Evolutionary conservation across 768 basidiomycete species (phyloP), one percentile per base, ranked within the genome.

Genomic region (Hericium erinaceus): DNA sequence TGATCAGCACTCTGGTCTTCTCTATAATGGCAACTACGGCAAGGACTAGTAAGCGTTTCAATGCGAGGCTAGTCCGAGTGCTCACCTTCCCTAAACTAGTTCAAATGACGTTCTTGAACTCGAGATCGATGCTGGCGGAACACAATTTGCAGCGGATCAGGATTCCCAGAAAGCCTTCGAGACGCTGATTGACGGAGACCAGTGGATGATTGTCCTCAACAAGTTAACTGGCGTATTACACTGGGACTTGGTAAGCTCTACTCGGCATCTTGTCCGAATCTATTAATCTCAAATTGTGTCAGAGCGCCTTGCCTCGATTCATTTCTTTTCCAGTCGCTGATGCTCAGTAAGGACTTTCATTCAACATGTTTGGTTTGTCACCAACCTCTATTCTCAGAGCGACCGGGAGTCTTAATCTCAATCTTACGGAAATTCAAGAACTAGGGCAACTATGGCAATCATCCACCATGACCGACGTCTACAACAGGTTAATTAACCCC

Each of bases 131-230:
- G 80, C 82, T 7, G 80, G 75, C 16, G 82, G 80, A 13, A 89
- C 86, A 1, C 70, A 73, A 37, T 87, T 80, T 40, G 85, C 82
- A 2, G 68, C 67, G 12, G 55, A 69, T 6, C 67, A 65, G 12
- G 64, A 49, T 24, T 63, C 77, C 12, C 71, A 75, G 60, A 57
- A 64, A 26, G 84, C 84, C 0, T 77, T 88, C 52, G 77, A 75
- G 9, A 78, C 75, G 12, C 69, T 85, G 4, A 74, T 87, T 57
- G 74, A 80, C 37, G 87, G 80, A 0, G 73, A 82, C 58, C 71
- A 73, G 48, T 89, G 87, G 87, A 86, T 87, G 84, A 81, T 87
- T 26, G 84, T 78, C 64, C 70, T 72, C 12, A 87, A 89, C 64
- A 67, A 73, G 10, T 52, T 76, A 26, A 85, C 85, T 1, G 69